Evolutionary conservation across 805 yeast genomes (phyloP), one percentile per base, ranked within the genome.

Genomic region (Monosporozyma siamensis): DNA sequence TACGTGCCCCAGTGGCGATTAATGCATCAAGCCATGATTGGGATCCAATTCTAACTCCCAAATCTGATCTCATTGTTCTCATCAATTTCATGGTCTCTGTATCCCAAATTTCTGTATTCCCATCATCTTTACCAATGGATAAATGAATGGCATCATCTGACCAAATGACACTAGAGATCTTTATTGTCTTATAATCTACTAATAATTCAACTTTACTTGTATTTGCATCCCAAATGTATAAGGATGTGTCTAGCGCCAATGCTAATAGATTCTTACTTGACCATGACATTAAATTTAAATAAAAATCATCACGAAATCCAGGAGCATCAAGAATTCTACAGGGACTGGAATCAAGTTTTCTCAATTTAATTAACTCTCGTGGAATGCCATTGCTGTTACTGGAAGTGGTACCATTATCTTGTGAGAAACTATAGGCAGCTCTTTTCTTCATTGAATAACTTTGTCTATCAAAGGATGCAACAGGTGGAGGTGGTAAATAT

Each of bases 291-390:
- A 90, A 68, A 56, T 88, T 88, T 42, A 88, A 70, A 60, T 90
- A 92, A 61, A 88, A 92, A 65, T 92, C 98, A 62, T 92, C 95
- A 18, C 82, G 73, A 44, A 89, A 72, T 0, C 95, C 96, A 0
- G 98, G 98, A 0, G 97, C 98, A 65, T 92, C 98, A 32, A 92
- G 69, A 1, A 92, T 95, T 48, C 95, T 74, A 50, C 86, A 95
- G 1, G 98, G 97, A 26, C 86, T 84, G 0, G 86, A 77, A 21
- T 94, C 86, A 38, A 92, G 72, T 52, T 79, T 80, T 50, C 95
- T 77, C 39, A 85, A 75, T 53, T 88, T 69, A 14, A 83, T 78
- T 29, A 78, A 71, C 4, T 82, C 83, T 37, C 66, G 55, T 29
- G 66, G 31, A 6, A 34, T 17, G n/a, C 20, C 27, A 9, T 7